These are phyloP conservation scores for Adansonia grandidieri DNA, from an alignment of 441 rosid species.

Conservation along the genomic window DNA sequence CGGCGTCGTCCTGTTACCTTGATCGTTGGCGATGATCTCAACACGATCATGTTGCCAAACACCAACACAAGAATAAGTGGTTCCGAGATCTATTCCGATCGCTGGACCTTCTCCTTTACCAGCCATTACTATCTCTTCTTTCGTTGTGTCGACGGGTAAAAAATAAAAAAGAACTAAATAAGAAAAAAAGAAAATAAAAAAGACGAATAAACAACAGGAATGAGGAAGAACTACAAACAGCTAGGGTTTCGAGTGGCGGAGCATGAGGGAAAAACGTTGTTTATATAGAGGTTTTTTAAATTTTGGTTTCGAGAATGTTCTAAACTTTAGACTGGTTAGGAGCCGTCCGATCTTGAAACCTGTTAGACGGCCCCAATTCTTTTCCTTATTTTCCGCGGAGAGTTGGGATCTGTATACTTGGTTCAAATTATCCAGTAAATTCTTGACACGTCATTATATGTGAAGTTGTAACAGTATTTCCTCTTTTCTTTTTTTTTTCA, in stretches of 20 bases:
- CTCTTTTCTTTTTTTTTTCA: no score
- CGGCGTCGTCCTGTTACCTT: constrained; percentile 60
- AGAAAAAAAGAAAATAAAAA: background rate
- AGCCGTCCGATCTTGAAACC: constrained; percentile 37
- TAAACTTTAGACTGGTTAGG: background rate
- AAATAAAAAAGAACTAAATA: background rate
- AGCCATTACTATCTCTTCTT: constrained; percentile 44
- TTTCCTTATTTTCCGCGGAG: background rate
- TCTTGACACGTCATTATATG: background rate
- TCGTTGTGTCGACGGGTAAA: constrained; percentile 4
- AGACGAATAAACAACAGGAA: background rate
- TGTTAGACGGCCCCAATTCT: constrained; percentile 33
- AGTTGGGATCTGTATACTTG: background rate
- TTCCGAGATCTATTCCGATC: constrained; percentile 63
- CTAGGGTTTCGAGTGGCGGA: constrained; percentile 36
- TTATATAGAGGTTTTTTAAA: constrained; percentile 34
- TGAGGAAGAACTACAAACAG: background rate
- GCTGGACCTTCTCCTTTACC: constrained; percentile 69
- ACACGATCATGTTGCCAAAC: constrained; percentile 68
- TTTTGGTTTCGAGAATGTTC: constrained; percentile 49
- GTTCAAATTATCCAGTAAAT: background rate
- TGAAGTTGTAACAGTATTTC: no score
- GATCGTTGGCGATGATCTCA: constrained; percentile 60
- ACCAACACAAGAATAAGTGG: constrained; percentile 58
- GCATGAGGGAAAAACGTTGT: background rate